Percentiles rank a stretch among this genome's conserved stretches.
Conservation (phyloP, 176 grass and related monocot genomes). For the Oryza glaberrima region DNA sequence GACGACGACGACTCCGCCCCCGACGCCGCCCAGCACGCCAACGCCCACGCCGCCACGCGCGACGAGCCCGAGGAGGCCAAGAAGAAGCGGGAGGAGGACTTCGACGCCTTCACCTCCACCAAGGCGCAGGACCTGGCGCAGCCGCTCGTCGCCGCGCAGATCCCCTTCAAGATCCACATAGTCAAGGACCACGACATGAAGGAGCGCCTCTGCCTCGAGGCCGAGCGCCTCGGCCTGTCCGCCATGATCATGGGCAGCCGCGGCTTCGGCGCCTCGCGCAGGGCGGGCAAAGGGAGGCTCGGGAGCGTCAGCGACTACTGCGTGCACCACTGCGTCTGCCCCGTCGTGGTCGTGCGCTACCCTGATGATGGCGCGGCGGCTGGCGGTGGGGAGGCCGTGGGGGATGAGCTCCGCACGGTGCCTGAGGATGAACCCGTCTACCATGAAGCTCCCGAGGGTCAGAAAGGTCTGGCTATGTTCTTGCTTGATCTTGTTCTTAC, state of each 20-base stretch:
- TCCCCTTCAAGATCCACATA: constrained; percentile 89
- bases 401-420: constrained; percentile 55
- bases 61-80: constrained; percentile 53
- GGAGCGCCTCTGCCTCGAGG: constrained; percentile 92
- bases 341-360: constrained; percentile 77
- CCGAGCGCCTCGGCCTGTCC: constrained; percentile 74
- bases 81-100: constrained; percentile 83
- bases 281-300: constrained; percentile 63
- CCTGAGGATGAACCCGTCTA: constrained; percentile 70
- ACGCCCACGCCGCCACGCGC: not conserved
- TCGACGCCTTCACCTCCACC: constrained; percentile 78
- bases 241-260: constrained; percentile 97
- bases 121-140: constrained; percentile 87
- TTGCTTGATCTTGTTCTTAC: constrained; percentile 16
- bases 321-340: constrained; percentile 93
- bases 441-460: constrained; percentile 58
- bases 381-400: constrained; percentile 18
- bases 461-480: constrained; percentile 49
- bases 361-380: constrained; percentile 55
- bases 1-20: not conserved
- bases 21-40: not conserved
- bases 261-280: constrained; percentile 81
- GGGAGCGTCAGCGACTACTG: constrained; percentile 96
- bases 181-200: constrained; percentile 99
- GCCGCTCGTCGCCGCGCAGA: constrained; percentile 75